Percentiles rank a stretch among this genome's conserved stretches.
Evolutionary conservation across 2,329 filamentous ascomycete genomes (phyloP).

Genomic region (Apiospora koreana): DNA sequence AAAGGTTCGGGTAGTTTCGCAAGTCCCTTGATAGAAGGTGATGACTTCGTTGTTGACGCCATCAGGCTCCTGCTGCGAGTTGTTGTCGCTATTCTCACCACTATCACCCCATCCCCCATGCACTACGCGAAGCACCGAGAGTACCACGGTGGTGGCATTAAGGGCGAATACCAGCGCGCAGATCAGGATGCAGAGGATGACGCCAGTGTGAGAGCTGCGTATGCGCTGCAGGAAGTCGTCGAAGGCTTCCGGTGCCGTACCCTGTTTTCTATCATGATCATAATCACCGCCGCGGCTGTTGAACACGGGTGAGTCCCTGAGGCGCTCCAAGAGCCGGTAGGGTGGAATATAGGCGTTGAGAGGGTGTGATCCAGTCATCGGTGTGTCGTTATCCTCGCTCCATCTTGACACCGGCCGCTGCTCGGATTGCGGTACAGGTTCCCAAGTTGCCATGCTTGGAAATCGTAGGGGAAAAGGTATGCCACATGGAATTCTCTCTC

Average conservation of each 20-base stretch:
- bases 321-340: not conserved
- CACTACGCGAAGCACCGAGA: not conserved
- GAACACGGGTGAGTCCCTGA: not conserved
- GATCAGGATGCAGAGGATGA: not conserved
- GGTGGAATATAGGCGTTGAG: not conserved
- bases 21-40: slow-evolving; percentile 40
- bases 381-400: not conserved
- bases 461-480: not conserved
- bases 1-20: slow-evolving; percentile 36
- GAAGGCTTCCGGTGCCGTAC: not conserved
- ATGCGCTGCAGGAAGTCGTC: not conserved
- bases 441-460: not conserved
- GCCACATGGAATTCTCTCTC: too few species aligned
- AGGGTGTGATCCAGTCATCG: not conserved
- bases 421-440: not conserved
- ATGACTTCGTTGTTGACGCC: slow-evolving; percentile 24
- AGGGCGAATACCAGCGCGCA: not conserved
- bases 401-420: not conserved
- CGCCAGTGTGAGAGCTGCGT: not conserved
- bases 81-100: not conserved
- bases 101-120: not conserved
- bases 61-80: not conserved
- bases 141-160: not conserved
- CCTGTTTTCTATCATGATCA: not conserved
- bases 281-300: not conserved